Conservation (phyloP, 148 eudicot species). For the Fagopyrum esculentum region DNA sequence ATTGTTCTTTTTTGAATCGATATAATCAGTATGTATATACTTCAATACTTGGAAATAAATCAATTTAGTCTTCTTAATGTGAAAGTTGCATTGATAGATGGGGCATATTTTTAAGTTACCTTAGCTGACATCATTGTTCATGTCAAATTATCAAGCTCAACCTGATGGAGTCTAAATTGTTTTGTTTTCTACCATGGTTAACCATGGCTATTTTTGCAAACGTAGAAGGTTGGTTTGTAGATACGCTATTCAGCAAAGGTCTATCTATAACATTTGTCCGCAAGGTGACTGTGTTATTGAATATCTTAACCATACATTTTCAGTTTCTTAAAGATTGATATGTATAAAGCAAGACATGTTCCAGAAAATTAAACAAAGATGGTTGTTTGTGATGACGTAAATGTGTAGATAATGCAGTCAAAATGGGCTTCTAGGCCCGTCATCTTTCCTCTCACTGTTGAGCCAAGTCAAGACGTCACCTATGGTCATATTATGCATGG, state of each 20-base stretch:
- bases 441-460: constrained; percentile 56
- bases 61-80: no score
- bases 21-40: no score
- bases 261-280: constrained; percentile 82
- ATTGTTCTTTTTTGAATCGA: no score
- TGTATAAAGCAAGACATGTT: not conserved
- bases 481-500: no score
- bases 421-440: constrained; percentile 91
- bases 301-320: not conserved
- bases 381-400: not conserved
- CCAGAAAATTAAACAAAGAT: not conserved
- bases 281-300: constrained; percentile 43
- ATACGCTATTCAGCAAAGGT: constrained; percentile 80
- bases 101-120: not conserved
- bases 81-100: no score
- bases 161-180: constrained; percentile 83
- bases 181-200: constrained; percentile 93
- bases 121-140: constrained; percentile 20
- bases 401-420: constrained; percentile 87
- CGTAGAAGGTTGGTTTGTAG: constrained; percentile 98
- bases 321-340: not conserved
- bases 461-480: no score
- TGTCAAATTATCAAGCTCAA: constrained; percentile 86
- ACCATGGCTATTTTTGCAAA: constrained; percentile 96
- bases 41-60: no score